Conservation (phyloP, 2,329 filamentous ascomycete genomes). For the Simplicillium sp. region DNA sequence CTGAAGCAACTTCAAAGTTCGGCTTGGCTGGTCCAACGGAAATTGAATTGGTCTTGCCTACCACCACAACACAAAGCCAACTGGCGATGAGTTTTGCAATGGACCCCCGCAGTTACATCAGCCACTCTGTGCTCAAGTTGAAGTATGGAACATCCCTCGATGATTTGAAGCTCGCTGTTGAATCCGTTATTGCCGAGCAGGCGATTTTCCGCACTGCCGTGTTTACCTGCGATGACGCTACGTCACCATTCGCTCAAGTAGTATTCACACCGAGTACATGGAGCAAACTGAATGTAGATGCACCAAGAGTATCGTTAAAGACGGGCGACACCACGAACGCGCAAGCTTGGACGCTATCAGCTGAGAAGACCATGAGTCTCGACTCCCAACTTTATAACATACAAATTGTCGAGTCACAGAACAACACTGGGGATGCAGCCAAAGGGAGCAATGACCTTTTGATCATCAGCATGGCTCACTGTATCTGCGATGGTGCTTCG, state of each 20-base stretch:
- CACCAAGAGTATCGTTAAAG: not conserved
- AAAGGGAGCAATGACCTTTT: slow-evolving; percentile 5
- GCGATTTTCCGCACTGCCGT: slow-evolving; percentile 22
- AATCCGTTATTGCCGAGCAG: slow-evolving; percentile 14
- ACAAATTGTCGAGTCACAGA: not conserved
- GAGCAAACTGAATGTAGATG: not conserved
- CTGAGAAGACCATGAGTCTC: slow-evolving; percentile 12
- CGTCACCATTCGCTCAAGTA: slow-evolving; percentile 24
- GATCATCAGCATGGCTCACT: slow-evolving; percentile 24
- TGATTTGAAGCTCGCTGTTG: slow-evolving; percentile 14
- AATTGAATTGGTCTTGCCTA: slow-evolving; percentile 19
- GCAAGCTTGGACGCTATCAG: slow-evolving; percentile 6
- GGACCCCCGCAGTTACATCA: slow-evolving; percentile 10
- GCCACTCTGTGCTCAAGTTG: slow-evolving; percentile 7
- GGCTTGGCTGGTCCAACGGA: slow-evolving; percentile 2
- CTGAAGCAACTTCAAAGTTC: slow-evolving; percentile 10
- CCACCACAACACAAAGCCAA: slow-evolving; percentile 23
- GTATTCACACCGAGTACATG: slow-evolving; percentile 12
- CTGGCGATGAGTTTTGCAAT: slow-evolving; percentile 21
- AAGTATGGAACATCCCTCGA: slow-evolving; percentile 12
- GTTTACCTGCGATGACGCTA: slow-evolving; percentile 19
- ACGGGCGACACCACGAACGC: slow-evolving; percentile 10
- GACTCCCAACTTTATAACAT: slow-evolving; percentile 7
- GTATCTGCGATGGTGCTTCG: slow-evolving; percentile 25
- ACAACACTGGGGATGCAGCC: too few relatives aligned